These are phyloP conservation scores for Ploettnerulaceae sp. DNA, from an alignment of 2,329 filamentous ascomycete species.

Conservation along the genomic window DNA sequence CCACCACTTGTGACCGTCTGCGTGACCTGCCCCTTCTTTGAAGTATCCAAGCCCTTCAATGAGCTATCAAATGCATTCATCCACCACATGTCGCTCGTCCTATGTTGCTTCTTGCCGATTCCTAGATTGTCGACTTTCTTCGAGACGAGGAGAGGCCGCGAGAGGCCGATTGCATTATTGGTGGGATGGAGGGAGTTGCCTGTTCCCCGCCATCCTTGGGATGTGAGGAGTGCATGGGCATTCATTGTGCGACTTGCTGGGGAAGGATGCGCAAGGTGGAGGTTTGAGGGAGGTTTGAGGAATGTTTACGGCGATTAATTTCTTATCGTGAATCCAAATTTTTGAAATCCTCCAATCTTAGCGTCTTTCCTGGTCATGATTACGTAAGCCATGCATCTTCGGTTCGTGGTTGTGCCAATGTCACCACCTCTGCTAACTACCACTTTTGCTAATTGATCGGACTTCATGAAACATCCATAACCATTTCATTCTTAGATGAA, in stretches of 20 bases:
- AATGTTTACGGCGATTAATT: slow-evolving; percentile 7
- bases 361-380: background rate
- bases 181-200: slow-evolving; percentile 82
- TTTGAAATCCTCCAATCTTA: slow-evolving; percentile 12
- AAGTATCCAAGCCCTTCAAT: slow-evolving; percentile 70
- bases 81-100: slow-evolving; percentile 87
- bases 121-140: slow-evolving; percentile 79
- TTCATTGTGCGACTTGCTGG: slow-evolving; percentile 59
- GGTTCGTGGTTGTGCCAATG: too few relatives aligned
- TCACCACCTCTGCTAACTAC: background rate
- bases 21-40: slow-evolving; percentile 49
- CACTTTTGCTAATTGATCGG: too few relatives aligned
- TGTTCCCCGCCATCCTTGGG: slow-evolving; percentile 84
- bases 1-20: slow-evolving; percentile 51
- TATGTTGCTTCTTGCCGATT: slow-evolving; percentile 68
- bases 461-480: too few relatives aligned
- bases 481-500: too few relatives aligned
- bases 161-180: slow-evolving; percentile 68
- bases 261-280: background rate
- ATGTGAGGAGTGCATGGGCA: slow-evolving; percentile 73
- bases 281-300: background rate
- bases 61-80: slow-evolving; percentile 90
- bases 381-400: slow-evolving; percentile 1
- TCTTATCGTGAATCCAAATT: slow-evolving; percentile 11
- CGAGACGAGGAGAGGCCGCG: slow-evolving; percentile 75